A percentile compares a stretch with the other conserved stretches of the same genome.
phyloP scores from a whole-genome alignment of 768 basidiomycete genomes.

The Hygrocybe coccinea region DNA sequence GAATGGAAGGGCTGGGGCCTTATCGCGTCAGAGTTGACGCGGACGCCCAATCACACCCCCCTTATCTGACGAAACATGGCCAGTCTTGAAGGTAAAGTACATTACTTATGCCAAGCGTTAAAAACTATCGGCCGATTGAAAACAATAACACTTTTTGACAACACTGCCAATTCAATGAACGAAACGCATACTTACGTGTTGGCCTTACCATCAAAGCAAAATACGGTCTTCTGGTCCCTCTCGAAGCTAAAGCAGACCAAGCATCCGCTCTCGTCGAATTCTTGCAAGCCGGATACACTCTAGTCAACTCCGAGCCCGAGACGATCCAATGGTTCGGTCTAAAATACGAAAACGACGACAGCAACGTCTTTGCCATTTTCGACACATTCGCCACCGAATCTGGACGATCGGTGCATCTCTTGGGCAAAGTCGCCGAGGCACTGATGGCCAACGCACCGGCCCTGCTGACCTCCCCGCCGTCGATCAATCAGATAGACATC shows the following conservation, averaged over 20 bases:
- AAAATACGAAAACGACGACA: constrained; percentile 24
- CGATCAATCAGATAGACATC: too few relatives aligned
- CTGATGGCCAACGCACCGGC: constrained; percentile 29
- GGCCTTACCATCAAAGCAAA: background rate
- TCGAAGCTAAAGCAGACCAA: constrained; percentile 23
- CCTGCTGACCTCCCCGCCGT: constrained; percentile 18
- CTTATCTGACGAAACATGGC: too few relatives aligned
- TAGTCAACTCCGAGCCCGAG: constrained; percentile 31
- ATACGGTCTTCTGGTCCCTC: constrained; percentile 25
- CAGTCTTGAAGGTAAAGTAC: too few relatives aligned
- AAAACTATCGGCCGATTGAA: too few relatives aligned
- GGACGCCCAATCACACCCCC: too few relatives aligned
- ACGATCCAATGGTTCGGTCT: constrained; percentile 39
- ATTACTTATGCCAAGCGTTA: too few relatives aligned
- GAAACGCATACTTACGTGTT: too few relatives aligned
- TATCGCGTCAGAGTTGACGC: too few relatives aligned
- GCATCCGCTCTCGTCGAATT: constrained; percentile 25
- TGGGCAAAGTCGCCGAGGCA: constrained; percentile 33
- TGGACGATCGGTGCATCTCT: constrained; percentile 33
- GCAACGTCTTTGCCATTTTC: constrained; percentile 36
- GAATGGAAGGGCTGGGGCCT: too few relatives aligned
- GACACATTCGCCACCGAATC: constrained; percentile 35
- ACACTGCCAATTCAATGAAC: too few relatives aligned
- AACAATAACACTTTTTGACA: too few relatives aligned
- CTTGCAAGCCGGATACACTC: constrained; percentile 24